Evolutionary conservation across 1,284 basidiomycete genomes (phyloP).

Genomic region (Amylostereum areolatum): DNA sequence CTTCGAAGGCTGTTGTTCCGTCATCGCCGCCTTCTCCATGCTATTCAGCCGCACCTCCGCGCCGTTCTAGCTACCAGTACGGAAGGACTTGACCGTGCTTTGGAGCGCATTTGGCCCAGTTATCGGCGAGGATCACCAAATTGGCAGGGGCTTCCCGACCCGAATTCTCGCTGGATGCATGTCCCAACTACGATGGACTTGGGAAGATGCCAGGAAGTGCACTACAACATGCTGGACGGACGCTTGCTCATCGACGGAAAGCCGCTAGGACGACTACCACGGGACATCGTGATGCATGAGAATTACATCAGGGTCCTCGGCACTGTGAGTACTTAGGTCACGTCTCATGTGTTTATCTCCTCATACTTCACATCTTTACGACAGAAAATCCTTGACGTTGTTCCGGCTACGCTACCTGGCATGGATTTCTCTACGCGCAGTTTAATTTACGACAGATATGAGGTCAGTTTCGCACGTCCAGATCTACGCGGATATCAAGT

Average conservation of each 20-base stretch:
- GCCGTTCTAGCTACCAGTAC: no score
- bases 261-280: slow-evolving; percentile 31
- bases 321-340: slow-evolving; percentile 22
- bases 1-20: no score
- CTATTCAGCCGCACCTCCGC: no score
- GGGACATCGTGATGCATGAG: slow-evolving; percentile 23
- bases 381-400: slow-evolving; percentile 11
- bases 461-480: no score
- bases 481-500: not conserved
- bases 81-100: no score
- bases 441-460: not conserved
- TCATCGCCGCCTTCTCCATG: no score
- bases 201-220: slow-evolving; percentile 9
- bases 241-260: slow-evolving; percentile 35
- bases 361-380: not conserved
- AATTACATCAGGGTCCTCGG: slow-evolving; percentile 28
- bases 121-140: no score
- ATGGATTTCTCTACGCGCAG: slow-evolving; percentile 10
- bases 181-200: no score
- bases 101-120: no score
- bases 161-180: no score
- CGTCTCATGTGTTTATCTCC: slow-evolving; percentile 2
- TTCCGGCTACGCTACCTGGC: slow-evolving; percentile 7
- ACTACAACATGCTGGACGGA: slow-evolving; percentile 36
- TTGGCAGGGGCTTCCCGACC: no score